A percentile compares a stretch with the other conserved stretches of the same genome.
These are phyloP conservation scores for Saccharomyces paradoxus DNA, from an alignment of 805 yeast genomes.

Conservation along the genomic window DNA sequence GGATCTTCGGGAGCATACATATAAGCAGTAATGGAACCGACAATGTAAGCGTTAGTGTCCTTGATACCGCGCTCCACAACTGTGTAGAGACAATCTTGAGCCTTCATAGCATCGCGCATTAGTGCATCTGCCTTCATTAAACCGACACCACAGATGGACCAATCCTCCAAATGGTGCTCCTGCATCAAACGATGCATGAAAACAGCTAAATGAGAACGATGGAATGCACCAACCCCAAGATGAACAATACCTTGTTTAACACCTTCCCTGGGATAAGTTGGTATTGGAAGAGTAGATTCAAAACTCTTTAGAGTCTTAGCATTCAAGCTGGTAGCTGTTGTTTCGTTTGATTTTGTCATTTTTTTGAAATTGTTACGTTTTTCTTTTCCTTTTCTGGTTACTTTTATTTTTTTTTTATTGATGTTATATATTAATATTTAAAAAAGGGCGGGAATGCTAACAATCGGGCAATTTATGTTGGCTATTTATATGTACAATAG, in stretches of 20 bases:
- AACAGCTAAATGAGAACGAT: conserved; percentile 4
- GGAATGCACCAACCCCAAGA: conserved; percentile 5
- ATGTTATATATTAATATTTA: too few species aligned
- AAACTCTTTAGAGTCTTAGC: not conserved
- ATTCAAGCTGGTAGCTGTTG: not conserved
- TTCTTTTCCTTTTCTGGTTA: not conserved
- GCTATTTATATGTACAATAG: not conserved
- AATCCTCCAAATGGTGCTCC: conserved; percentile 1
- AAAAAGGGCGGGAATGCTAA: too few species aligned
- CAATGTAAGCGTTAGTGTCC: not conserved
- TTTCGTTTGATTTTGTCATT: not conserved
- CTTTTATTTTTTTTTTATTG: too few species aligned
- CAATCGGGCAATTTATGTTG: not conserved
- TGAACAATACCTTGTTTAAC: conserved; percentile 3
- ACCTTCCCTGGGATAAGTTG: conserved; percentile 2
- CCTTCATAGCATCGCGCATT: not conserved
- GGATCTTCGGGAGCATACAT: conserved; percentile 7
- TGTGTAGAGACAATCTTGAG: not conserved
- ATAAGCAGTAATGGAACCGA: conserved; percentile 4
- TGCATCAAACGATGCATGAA: conserved; percentile 2
- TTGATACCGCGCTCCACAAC: not conserved
- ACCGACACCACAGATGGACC: conserved; percentile 6
- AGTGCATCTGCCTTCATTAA: not conserved
- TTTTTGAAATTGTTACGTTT: not conserved
- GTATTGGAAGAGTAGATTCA: not conserved